Conservation (phyloP, 306 rosid species). For the Pyrus bretschneideri region DNA sequence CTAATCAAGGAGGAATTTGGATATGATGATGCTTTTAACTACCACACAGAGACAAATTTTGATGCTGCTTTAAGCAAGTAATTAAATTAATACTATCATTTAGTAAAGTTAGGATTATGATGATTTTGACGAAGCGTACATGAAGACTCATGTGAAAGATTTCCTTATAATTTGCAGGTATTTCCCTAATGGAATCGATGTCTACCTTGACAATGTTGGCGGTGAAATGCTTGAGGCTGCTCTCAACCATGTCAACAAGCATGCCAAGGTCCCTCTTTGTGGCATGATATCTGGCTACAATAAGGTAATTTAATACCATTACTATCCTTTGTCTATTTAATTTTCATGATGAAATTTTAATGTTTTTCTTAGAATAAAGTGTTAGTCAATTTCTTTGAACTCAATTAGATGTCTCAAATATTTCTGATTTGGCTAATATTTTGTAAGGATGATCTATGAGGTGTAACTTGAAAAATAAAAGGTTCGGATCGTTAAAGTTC, state of each 20-base stretch:
- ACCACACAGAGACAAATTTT: slow-evolving; percentile 44
- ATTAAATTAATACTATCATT: neutral
- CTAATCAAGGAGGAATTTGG: slow-evolving; percentile 55
- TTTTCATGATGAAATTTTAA: no score
- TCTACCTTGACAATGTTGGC: slow-evolving; percentile 66
- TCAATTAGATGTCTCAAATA: no score
- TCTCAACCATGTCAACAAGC: slow-evolving; percentile 52
- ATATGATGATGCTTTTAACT: slow-evolving; percentile 65
- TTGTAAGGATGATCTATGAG: no score
- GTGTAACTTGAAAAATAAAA: no score
- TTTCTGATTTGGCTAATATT: no score
- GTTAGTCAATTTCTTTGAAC: no score
- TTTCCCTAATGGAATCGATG: slow-evolving; percentile 58
- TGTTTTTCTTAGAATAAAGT: no score
- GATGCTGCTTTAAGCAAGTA: slow-evolving; percentile 56
- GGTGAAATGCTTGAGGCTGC: slow-evolving; percentile 64
- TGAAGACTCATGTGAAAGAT: neutral
- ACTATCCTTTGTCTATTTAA: neutral
- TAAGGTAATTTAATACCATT: slow-evolving; percentile 19
- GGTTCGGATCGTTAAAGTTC: no score
- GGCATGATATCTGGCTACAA: slow-evolving; percentile 66
- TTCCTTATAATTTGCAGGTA: slow-evolving; percentile 18
- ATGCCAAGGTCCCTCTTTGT: slow-evolving; percentile 50
- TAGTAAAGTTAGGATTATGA: no score
- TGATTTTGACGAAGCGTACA: neutral